Percentiles rank a stretch among this genome's conserved stretches.
These are phyloP conservation scores for Annulohypoxylon moriforme DNA, from an alignment of 495 filamentous ascomycete genomes.

Conservation along the genomic window DNA sequence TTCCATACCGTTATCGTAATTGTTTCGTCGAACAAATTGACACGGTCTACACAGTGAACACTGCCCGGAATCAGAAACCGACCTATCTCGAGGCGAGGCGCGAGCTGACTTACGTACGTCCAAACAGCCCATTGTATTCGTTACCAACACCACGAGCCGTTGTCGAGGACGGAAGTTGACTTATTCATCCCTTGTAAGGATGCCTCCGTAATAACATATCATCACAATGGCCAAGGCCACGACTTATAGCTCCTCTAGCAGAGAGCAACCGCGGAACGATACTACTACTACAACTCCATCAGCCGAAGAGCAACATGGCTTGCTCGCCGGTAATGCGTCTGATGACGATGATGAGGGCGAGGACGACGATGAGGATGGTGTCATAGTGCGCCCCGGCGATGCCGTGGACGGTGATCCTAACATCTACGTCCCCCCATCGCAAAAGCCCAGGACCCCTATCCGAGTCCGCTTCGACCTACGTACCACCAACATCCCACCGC, in stretches of 20 bases:
- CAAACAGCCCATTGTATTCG: conserved; percentile 19
- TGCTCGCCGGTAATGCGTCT: conserved; percentile 51
- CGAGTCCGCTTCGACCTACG: conserved; percentile 89
- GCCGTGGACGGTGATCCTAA: conserved; percentile 21
- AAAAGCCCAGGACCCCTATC: conserved; percentile 81
- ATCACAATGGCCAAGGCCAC: conserved; percentile 62
- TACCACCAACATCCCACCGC: conserved; percentile 55
- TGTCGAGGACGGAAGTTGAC: conserved; percentile 24
- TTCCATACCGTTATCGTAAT: conserved; percentile 20
- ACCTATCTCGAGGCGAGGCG: conserved; percentile 29
- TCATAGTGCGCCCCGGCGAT: conserved; percentile 54
- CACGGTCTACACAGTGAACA: conserved; percentile 11
- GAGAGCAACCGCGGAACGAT: conserved; percentile 38
- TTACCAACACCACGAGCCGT: conserved; percentile 14
- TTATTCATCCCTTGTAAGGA: conserved; percentile 44
- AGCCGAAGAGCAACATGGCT: conserved; percentile 59
- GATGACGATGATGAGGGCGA: conserved; percentile 38
- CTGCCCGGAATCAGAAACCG: background rate
- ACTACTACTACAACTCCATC: conserved; percentile 33
- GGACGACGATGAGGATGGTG: conserved; percentile 45
- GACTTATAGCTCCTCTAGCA: conserved; percentile 48
- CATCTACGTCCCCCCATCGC: conserved; percentile 59
- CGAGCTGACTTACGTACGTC: conserved; percentile 25
- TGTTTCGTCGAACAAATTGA: background rate
- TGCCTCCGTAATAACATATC: conserved; percentile 53